These are phyloP conservation scores for Cercophora newfieldiana DNA, from an alignment of 495 filamentous ascomycete species.

Conservation along the genomic window DNA sequence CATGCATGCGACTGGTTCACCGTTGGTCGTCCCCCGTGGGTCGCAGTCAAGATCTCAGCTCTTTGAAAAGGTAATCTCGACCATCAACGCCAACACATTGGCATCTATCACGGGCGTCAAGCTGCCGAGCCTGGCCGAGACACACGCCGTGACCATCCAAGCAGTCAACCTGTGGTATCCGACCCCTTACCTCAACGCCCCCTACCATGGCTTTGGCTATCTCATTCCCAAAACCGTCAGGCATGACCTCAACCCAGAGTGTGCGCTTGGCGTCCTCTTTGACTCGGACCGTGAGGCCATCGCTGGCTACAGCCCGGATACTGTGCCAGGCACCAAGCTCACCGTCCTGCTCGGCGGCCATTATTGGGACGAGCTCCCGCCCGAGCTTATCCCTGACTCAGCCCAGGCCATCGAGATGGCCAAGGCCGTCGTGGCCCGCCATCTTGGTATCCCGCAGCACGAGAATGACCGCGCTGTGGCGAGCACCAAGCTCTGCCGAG, in stretches of 20 bases:
- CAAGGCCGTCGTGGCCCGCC: constrained; percentile 63
- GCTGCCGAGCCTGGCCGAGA: constrained; percentile 52
- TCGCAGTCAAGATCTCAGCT: constrained; percentile 14
- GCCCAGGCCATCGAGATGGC: constrained; percentile 69
- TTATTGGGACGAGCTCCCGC: constrained; percentile 69
- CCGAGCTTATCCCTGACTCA: constrained; percentile 56
- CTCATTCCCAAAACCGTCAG: constrained; percentile 74
- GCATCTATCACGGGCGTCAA: constrained; percentile 42
- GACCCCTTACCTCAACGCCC: constrained; percentile 60
- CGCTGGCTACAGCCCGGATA: constrained; percentile 29
- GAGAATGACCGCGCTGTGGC: constrained; percentile 54
- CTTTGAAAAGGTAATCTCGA: constrained; percentile 70
- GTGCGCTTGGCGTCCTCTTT: constrained; percentile 87
- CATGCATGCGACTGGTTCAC: constrained; percentile 18
- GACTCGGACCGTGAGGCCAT: constrained; percentile 63
- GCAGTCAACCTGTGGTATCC: constrained; percentile 87
- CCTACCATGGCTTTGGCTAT: constrained; percentile 79
- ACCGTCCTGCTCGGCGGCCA: constrained; percentile 96
- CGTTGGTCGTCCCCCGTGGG: constrained; percentile 1
- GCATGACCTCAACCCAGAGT: constrained; percentile 73
- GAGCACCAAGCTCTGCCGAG: constrained; percentile 61
- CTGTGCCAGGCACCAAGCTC: constrained; percentile 72
- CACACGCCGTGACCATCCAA: constrained; percentile 77
- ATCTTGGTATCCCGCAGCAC: constrained; percentile 61
- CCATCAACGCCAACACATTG: constrained; percentile 58